A percentile compares a stretch with the other conserved stretches of the same genome.
phyloP scores from a whole-genome alignment of 2,329 filamentous ascomycete species.

The Amphichorda felina region DNA sequence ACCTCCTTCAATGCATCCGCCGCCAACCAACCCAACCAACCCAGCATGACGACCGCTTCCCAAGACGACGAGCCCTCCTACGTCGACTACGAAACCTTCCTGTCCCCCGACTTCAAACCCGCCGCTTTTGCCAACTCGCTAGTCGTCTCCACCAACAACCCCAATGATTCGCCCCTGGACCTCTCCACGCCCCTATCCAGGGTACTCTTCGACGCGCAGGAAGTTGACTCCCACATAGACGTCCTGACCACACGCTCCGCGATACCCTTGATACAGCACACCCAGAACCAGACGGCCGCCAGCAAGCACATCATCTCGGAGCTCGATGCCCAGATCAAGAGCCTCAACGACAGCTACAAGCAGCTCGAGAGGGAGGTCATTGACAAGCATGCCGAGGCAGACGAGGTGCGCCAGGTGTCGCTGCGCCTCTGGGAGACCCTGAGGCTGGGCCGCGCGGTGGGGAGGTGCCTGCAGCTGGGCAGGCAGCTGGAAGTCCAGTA shows the following conservation, averaged over 20 bases:
- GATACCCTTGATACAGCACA: slow-evolving; percentile 68
- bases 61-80: slow-evolving; percentile 56
- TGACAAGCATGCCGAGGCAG: slow-evolving; percentile 73
- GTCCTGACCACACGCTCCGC: slow-evolving; percentile 76
- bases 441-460: slow-evolving; percentile 63
- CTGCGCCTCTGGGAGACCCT: slow-evolving; percentile 72
- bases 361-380: slow-evolving; percentile 80
- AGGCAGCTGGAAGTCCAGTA: slow-evolving; percentile 82
- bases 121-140: slow-evolving; percentile 78
- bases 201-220: slow-evolving; percentile 92
- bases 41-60: slow-evolving; percentile 1
- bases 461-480: slow-evolving; percentile 68
- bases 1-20: too few species aligned
- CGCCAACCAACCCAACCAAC: too few species aligned
- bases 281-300: slow-evolving; percentile 59
- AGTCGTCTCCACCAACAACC: slow-evolving; percentile 82
- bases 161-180: slow-evolving; percentile 80
- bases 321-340: slow-evolving; percentile 69
- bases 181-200: slow-evolving; percentile 87
- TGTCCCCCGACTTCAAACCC: slow-evolving; percentile 72
- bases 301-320: slow-evolving; percentile 62
- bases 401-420: slow-evolving; percentile 68
- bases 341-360: slow-evolving; percentile 73
- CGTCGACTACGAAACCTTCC: slow-evolving; percentile 90
- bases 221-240: slow-evolving; percentile 94